Evolutionary conservation across 169 alveolate genomes (phyloP).

Genomic region (Plasmodium adleri): DNA sequence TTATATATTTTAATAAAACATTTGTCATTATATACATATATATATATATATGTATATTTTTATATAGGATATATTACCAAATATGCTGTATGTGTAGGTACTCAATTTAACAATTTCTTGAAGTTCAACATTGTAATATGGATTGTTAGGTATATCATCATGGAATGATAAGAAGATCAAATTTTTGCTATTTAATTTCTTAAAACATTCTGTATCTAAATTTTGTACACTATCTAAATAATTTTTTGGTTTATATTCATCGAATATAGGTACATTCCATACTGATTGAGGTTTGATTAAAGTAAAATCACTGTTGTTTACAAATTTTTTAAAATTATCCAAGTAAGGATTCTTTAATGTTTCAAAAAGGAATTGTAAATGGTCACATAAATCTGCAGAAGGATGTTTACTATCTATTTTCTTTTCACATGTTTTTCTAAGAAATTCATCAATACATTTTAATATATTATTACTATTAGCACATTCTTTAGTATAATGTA

Average conservation of each 20-base stretch:
- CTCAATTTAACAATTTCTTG: conserved; percentile 6
- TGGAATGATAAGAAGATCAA: conserved; percentile 29
- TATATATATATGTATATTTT: not conserved
- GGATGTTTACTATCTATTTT: not conserved
- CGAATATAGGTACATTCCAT: conserved; percentile 37
- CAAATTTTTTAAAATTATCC: conserved; percentile 22
- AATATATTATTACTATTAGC: conserved; percentile 9
- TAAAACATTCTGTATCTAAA: conserved; percentile 8
- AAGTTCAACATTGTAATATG: conserved; percentile 16
- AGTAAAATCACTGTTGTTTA: not conserved
- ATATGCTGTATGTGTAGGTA: conserved; percentile 16
- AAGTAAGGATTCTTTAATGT: conserved; percentile 13
- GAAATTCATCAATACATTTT: conserved; percentile 33
- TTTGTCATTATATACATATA: not conserved
- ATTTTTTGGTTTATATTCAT: conserved; percentile 19
- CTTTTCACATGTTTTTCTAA: conserved; percentile 20
- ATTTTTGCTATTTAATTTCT: conserved; percentile 17
- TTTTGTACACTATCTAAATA: not conserved
- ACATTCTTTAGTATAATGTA: conserved; percentile 53
- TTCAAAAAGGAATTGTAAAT: conserved; percentile 40
- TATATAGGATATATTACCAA: conserved; percentile 17
- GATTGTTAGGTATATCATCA: conserved; percentile 22
- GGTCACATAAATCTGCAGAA: conserved; percentile 18
- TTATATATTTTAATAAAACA: not conserved
- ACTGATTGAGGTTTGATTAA: conserved; percentile 25